phyloP scores from a whole-genome alignment of 225 moss, liverwort and hornwort genomes.

The Bryoerythrophyllum caledonicum region DNA sequence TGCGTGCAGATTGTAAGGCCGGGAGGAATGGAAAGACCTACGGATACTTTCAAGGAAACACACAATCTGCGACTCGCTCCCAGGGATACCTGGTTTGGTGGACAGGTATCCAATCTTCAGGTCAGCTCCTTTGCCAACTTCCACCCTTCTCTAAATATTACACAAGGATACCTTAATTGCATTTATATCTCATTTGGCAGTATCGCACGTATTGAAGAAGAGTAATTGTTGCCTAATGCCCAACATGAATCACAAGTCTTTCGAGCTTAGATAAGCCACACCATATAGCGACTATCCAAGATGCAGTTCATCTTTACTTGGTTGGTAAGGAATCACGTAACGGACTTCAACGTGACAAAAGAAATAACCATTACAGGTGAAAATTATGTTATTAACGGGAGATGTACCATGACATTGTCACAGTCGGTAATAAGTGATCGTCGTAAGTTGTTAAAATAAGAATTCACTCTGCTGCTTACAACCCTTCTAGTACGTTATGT shows the following conservation, averaged over 20 bases:
- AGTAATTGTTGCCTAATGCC: neutral
- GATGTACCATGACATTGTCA: no score
- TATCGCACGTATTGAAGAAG: neutral
- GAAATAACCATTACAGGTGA: no score
- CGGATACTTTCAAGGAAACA: constrained; percentile 74
- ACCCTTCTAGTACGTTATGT: no score
- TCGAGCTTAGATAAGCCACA: neutral
- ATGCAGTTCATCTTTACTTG: neutral
- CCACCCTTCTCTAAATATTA: neutral
- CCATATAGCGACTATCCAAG: neutral
- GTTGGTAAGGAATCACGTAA: constrained; percentile 10
- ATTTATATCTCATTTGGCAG: neutral
- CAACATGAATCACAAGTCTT: neutral
- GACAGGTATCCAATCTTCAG: constrained; percentile 76
- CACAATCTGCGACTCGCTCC: constrained; percentile 65
- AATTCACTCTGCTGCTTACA: no score
- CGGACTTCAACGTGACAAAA: no score
- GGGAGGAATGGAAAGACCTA: constrained; percentile 85
- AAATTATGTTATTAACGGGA: no score
- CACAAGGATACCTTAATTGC: neutral
- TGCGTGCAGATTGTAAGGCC: constrained; percentile 68
- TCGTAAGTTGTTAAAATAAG: no score
- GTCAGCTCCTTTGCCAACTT: constrained; percentile 28
- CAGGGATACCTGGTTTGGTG: constrained; percentile 63
- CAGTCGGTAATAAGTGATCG: no score